Conservation (phyloP, 176 grass and related monocot genomes). For the Carex pumila region DNA sequence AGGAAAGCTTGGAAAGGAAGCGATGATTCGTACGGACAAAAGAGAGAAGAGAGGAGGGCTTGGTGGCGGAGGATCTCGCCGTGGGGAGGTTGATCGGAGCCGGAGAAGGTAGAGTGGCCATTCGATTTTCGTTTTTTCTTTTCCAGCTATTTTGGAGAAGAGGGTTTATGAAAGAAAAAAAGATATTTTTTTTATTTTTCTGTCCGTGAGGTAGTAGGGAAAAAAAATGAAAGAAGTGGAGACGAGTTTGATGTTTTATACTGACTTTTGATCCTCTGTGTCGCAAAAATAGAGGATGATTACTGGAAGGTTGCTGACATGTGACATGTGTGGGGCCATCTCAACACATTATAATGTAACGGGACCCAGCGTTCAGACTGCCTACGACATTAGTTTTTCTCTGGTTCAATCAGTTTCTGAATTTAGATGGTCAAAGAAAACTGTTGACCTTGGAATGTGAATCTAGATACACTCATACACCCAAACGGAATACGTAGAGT, state of each 20-base stretch:
- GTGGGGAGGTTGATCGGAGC: conserved; percentile 4
- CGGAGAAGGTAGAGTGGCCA: conserved; percentile 47
- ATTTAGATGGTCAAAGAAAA: neutral
- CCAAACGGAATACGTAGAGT: neutral
- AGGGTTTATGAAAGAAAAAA: conserved; percentile 11
- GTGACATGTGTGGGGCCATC: too few species aligned
- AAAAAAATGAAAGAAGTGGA: neutral
- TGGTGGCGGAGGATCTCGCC: conserved; percentile 5
- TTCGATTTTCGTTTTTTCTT: conserved; percentile 14
- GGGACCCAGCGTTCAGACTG: neutral
- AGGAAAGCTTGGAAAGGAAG: conserved; percentile 16
- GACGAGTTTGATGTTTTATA: neutral
- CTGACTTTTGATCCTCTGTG: neutral
- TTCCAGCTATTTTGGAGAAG: neutral
- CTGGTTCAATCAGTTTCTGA: neutral
- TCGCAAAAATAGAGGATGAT: neutral
- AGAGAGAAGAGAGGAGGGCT: neutral
- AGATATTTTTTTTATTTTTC: neutral
- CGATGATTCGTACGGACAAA: conserved; percentile 17
- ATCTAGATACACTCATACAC: neutral
- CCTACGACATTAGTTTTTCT: neutral
- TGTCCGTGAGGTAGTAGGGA: neutral
- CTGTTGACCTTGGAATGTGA: neutral
- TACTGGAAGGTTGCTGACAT: neutral
- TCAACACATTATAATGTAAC: neutral